These are phyloP conservation scores for Globisporangium okanoganense DNA, from an alignment of 352 stramenopile genomes.

Conservation along the genomic window DNA sequence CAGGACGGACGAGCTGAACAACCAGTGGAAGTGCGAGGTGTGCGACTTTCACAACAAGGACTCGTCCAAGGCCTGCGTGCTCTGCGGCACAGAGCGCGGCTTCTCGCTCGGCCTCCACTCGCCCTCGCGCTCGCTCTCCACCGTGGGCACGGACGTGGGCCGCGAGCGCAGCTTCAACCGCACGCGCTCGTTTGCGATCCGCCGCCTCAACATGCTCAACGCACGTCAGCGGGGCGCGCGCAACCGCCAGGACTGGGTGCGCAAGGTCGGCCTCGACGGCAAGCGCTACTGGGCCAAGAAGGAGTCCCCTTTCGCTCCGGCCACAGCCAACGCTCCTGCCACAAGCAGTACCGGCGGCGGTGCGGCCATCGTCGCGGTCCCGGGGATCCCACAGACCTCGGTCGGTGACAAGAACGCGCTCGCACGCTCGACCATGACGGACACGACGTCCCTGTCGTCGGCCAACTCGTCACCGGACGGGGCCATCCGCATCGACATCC, in stretches of 20 bases:
- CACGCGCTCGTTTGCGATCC: conserved; percentile 82
- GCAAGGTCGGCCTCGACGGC: conserved; percentile 74
- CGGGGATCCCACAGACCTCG: not conserved
- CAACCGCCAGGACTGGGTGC: conserved; percentile 82
- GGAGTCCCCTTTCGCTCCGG: conserved; percentile 42
- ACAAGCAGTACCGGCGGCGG: not conserved
- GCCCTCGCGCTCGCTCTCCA: conserved; percentile 29
- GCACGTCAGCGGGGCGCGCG: conserved; percentile 71
- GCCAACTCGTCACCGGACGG: conserved; percentile 10
- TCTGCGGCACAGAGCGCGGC: conserved; percentile 79
- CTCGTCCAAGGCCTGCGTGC: conserved; percentile 64
- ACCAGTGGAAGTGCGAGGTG: conserved; percentile 85
- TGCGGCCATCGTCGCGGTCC: conserved; percentile 5
- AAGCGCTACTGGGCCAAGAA: conserved; percentile 83
- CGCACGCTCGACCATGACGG: conserved; percentile 10
- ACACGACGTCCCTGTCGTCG: conserved; percentile 17
- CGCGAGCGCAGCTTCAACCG: conserved; percentile 78
- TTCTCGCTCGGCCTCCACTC: conserved; percentile 70
- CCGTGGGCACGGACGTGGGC: conserved; percentile 34
- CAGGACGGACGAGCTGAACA: conserved; percentile 71
- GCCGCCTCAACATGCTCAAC: conserved; percentile 86
- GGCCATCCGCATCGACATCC: conserved; percentile 37
- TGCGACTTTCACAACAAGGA: conserved; percentile 89
- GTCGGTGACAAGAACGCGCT: conserved; percentile 15
- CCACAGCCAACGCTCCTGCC: not conserved